Evolutionary conservation across 192 early-diverging fungal species (phyloP).

Genomic region (Backusella mclennaniae): DNA sequence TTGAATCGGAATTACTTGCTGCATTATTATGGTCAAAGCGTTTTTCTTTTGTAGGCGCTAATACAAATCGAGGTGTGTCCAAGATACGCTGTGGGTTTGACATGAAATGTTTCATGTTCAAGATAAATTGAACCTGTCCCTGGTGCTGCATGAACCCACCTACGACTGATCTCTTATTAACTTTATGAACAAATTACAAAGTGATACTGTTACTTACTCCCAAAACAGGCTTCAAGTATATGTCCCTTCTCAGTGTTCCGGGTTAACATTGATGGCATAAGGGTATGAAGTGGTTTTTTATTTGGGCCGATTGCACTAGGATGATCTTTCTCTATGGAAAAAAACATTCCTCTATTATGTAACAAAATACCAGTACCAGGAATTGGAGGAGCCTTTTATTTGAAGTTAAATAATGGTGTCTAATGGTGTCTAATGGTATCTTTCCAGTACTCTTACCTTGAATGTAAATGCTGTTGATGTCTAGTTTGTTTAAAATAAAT

Average conservation of each 20-base stretch:
- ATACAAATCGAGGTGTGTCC: conserved; percentile 65
- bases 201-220: conserved; percentile 20
- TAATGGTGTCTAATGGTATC: too few relatives aligned
- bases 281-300: conserved; percentile 80
- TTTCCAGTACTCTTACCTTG: conserved; percentile 34
- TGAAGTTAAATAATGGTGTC: background rate
- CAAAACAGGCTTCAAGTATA: conserved; percentile 44
- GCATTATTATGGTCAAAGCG: conserved; percentile 8
- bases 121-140: conserved; percentile 76
- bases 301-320: conserved; percentile 61
- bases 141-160: conserved; percentile 81
- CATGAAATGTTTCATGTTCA: conserved; percentile 59
- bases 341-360: conserved; percentile 69
- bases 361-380: conserved; percentile 59
- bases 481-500: conserved; percentile 70
- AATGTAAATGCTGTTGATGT: conserved; percentile 47
- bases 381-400: conserved; percentile 41
- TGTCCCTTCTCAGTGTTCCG: conserved; percentile 23
- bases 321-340: conserved; percentile 54
- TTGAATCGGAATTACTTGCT: conserved; percentile 1
- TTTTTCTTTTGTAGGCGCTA: conserved; percentile 37
- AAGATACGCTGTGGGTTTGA: conserved; percentile 63
- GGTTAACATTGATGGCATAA: conserved; percentile 69
- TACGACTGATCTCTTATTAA: conserved; percentile 51
- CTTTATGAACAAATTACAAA: background rate